phyloP scores from a whole-genome alignment of 441 rosid genomes.

The Metrosideros polymorpha region DNA sequence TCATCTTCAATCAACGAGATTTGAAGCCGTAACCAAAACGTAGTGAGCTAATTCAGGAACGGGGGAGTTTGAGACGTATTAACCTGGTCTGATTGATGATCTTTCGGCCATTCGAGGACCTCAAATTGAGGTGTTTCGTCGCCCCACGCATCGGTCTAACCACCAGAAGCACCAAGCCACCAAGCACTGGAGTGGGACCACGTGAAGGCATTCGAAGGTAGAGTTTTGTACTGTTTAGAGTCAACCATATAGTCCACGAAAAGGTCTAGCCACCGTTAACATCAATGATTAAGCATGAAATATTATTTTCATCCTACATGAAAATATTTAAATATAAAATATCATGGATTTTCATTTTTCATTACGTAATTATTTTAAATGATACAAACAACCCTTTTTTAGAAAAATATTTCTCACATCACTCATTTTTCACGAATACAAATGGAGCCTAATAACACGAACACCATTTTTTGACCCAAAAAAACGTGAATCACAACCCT shows the following conservation, averaged over 20 bases:
- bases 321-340: not conserved
- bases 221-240: not conserved
- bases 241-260: not conserved
- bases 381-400: not conserved
- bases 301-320: not conserved
- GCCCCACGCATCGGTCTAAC: not conserved
- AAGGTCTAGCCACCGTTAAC: not conserved
- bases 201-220: not conserved
- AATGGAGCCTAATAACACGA: not conserved
- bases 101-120: not conserved
- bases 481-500: too few relatives aligned
- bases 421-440: not conserved
- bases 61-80: not conserved
- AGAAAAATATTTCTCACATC: not conserved
- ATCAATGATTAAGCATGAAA: not conserved
- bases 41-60: not conserved
- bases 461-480: too few relatives aligned
- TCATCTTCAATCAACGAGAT: not conserved
- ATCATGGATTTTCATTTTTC: too few relatives aligned
- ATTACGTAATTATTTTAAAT: not conserved
- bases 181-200: not conserved
- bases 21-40: fast-evolving
- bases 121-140: not conserved
- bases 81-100: not conserved
- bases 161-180: not conserved